Evolutionary conservation across 352 stramenopile genomes (phyloP), one percentile per base, ranked within the genome.

Genomic region (Pythium phragmiticola): DNA sequence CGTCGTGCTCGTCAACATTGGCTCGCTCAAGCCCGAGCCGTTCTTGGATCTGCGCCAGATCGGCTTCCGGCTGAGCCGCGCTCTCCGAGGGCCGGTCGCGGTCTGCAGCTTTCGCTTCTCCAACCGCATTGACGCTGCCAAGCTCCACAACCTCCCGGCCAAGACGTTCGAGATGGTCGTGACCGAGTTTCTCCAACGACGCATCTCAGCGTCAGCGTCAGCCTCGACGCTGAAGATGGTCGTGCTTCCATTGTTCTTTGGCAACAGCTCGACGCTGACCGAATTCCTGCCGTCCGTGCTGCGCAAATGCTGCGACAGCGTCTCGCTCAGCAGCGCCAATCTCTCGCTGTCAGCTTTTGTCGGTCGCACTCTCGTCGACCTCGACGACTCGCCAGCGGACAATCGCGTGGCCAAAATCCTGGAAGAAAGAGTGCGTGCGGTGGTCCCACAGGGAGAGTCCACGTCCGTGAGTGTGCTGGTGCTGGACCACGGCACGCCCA

Each of bases 51-150:
- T 96, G 28, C 84, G 88, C 53, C 82, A 90, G 55, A 75, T 93
- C 48, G 74, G 75, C 45, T 86, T 91, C 59, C 79, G 72, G 16
- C 58, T 94, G 14, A 91, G 83, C 61, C 76, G 79, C 9, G 55
- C 72, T n/a, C 66, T 92, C 7, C 67, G 75, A 6, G 45, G 69
- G 33, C 76, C 74, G 11, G 84, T 95, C 0, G 63, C 90, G 8
- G 81, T 86, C 14, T 90, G 83, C 57, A 92, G 82, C 62, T 92
- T 92, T 60, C 76, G 79, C 33, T 91, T 91, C 49, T 92, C 84
- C 34, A 66, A 93, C 70, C 78, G 79, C n/a, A 85, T 95, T 36
- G 67, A 87, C 39, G 49, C 70, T 0, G 41, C 69, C 6, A 54
- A 85, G 48, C 72, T 94, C 8, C 80, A 96, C 52, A 84, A 80